phyloP scores from a whole-genome alignment of 768 basidiomycete genomes.

The Amanita molliuscula region DNA sequence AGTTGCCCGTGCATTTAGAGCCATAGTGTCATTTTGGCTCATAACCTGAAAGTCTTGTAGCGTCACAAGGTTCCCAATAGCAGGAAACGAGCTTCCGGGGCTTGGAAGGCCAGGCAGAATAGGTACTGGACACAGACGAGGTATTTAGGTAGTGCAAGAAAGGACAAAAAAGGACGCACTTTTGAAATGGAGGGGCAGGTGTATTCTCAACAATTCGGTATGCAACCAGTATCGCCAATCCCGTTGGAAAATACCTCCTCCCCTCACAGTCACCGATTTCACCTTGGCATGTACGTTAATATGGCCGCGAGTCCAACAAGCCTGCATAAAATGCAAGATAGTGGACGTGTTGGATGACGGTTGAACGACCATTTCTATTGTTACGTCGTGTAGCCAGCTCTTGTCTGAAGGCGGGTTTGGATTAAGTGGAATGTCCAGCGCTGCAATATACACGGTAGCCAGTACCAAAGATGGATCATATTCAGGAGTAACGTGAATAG shows the following conservation, averaged over 20 bases:
- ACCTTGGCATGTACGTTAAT: slow-evolving; percentile 35
- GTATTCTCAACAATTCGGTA: slow-evolving; percentile 32
- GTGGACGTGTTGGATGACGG: slow-evolving; percentile 43
- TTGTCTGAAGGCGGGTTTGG: slow-evolving; percentile 38
- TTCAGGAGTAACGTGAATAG: slow-evolving; percentile 37
- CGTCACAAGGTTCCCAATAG: slow-evolving; percentile 47
- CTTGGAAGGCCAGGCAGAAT: slow-evolving; percentile 54
- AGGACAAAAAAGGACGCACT: slow-evolving; percentile 28
- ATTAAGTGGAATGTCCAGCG: slow-evolving; percentile 46
- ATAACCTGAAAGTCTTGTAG: slow-evolving; percentile 44
- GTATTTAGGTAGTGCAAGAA: slow-evolving; percentile 4
- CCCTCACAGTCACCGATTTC: slow-evolving; percentile 34
- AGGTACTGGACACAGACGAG: slow-evolving; percentile 36
- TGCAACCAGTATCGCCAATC: slow-evolving; percentile 40
- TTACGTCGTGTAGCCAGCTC: slow-evolving; percentile 50
- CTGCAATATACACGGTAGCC: slow-evolving; percentile 33
- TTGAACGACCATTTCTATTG: slow-evolving; percentile 36
- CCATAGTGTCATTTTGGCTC: slow-evolving; percentile 21
- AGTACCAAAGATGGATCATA: slow-evolving; percentile 30
- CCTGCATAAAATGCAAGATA: slow-evolving; percentile 39
- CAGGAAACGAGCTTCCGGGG: slow-evolving; percentile 45
- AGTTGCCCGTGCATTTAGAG: slow-evolving; percentile 43
- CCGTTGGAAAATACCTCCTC: slow-evolving; percentile 31
- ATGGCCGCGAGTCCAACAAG: slow-evolving; percentile 47
- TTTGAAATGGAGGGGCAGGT: slow-evolving; percentile 35